Evolutionary conservation across 2,329 filamentous ascomycete species (phyloP).

Genomic region (Microdochium bolleyi): DNA sequence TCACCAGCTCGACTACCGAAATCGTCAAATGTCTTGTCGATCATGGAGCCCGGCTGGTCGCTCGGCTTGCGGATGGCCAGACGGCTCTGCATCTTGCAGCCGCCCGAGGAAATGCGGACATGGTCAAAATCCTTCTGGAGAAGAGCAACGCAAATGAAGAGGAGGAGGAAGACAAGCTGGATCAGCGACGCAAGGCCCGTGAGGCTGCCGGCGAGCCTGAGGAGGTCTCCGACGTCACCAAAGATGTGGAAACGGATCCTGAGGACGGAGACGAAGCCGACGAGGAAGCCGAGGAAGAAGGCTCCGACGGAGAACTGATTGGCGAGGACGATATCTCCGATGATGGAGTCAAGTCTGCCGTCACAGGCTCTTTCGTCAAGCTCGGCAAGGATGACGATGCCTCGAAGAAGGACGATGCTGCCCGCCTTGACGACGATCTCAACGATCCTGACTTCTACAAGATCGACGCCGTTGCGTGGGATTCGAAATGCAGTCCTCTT

Average conservation of each 20-base stretch:
- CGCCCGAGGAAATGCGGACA: slow-evolving; percentile 57
- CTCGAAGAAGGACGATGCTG: slow-evolving; percentile 26
- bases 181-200: slow-evolving; percentile 33
- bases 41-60: slow-evolving; percentile 62
- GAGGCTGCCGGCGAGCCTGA: slow-evolving; percentile 14
- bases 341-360: slow-evolving; percentile 41
- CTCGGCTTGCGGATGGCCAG: slow-evolving; percentile 69
- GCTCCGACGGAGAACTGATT: slow-evolving; percentile 39
- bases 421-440: slow-evolving; percentile 44
- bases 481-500: slow-evolving; percentile 63
- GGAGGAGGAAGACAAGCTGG: slow-evolving; percentile 51
- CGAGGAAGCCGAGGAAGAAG: no score
- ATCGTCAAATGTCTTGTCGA: slow-evolving; percentile 67
- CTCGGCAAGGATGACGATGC: slow-evolving; percentile 38
- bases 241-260: slow-evolving; percentile 21
- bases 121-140: slow-evolving; percentile 63
- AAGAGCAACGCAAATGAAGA: slow-evolving; percentile 71
- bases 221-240: slow-evolving; percentile 11
- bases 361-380: slow-evolving; percentile 70
- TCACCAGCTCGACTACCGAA: slow-evolving; percentile 57
- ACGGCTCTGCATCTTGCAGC: slow-evolving; percentile 81
- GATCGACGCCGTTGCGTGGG: slow-evolving; percentile 73
- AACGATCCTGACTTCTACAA: slow-evolving; percentile 75
- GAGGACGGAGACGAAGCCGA: slow-evolving; percentile 22
- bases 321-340: slow-evolving; percentile 39